Conservation (phyloP, 2,329 filamentous ascomycete genomes). For the Cercospora zeae-maydis region DNA sequence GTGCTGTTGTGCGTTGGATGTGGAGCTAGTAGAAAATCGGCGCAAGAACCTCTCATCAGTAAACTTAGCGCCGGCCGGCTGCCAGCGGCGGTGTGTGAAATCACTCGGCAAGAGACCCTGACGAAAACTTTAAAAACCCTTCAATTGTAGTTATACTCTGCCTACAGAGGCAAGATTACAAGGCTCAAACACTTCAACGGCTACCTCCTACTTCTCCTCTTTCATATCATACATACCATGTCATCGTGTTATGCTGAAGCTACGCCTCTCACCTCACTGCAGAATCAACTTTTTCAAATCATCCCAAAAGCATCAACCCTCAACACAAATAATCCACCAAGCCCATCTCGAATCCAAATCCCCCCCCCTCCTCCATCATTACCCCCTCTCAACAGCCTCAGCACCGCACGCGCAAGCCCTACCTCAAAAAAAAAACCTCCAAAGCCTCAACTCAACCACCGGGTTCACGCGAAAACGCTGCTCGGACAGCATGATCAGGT, state of each 20-base stretch:
- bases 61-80: background rate
- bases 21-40: slow-evolving; percentile 11
- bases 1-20: slow-evolving; percentile 2
- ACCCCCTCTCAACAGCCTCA: no score
- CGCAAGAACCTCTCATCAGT: background rate
- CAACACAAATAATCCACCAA: no score
- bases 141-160: background rate
- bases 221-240: background rate
- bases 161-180: background rate
- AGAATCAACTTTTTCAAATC: background rate
- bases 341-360: no score
- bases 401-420: background rate
- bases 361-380: no score
- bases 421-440: background rate
- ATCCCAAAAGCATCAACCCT: no score
- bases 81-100: background rate
- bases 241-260: background rate
- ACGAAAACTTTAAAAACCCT: background rate
- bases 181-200: background rate
- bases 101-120: background rate
- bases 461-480: no score
- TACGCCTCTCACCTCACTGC: background rate
- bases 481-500: no score
- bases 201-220: background rate
- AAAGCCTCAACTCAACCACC: background rate